Evolutionary conservation across 768 basidiomycete species (phyloP).

Genomic region (Boletus vinaceobasis): DNA sequence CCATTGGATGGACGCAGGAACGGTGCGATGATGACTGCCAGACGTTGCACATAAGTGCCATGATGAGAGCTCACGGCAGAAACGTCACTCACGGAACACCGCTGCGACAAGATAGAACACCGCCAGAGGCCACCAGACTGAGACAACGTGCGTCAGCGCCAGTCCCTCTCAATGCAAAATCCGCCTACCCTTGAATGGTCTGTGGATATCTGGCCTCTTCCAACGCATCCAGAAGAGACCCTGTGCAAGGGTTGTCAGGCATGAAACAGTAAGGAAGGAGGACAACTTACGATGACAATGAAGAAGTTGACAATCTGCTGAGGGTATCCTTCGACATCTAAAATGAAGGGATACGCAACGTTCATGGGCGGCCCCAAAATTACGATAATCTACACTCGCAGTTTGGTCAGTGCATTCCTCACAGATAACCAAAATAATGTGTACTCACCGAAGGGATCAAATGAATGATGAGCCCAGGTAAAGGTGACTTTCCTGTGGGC

Average conservation of each 20-base stretch:
- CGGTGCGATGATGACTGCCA: constrained; percentile 50
- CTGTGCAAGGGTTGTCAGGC: constrained; percentile 16
- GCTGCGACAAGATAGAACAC: constrained; percentile 53
- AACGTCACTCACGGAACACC: constrained; percentile 42
- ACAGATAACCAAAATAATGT: not conserved
- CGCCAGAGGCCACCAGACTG: constrained; percentile 56
- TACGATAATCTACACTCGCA: constrained; percentile 40
- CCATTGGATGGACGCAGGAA: constrained; percentile 53
- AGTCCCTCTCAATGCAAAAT: not conserved
- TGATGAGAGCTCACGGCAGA: not conserved
- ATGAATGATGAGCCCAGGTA: constrained; percentile 55
- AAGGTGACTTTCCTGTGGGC: constrained; percentile 55
- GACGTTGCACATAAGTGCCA: not conserved
- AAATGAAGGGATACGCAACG: constrained; percentile 59
- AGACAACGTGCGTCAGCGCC: constrained; percentile 1
- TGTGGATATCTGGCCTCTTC: constrained; percentile 40
- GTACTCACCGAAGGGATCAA: constrained; percentile 46
- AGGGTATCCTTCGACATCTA: constrained; percentile 52
- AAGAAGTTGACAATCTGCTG: constrained; percentile 55
- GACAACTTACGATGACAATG: constrained; percentile 44
- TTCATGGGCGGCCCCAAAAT: constrained; percentile 51
- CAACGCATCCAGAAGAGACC: constrained; percentile 58
- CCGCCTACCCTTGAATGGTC: constrained; percentile 51
- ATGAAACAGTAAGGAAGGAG: constrained; percentile 12
- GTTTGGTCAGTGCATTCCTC: not conserved